These are phyloP conservation scores for Diaporthe ampelina DNA, from an alignment of 2,329 filamentous ascomycete species.

Conservation along the genomic window DNA sequence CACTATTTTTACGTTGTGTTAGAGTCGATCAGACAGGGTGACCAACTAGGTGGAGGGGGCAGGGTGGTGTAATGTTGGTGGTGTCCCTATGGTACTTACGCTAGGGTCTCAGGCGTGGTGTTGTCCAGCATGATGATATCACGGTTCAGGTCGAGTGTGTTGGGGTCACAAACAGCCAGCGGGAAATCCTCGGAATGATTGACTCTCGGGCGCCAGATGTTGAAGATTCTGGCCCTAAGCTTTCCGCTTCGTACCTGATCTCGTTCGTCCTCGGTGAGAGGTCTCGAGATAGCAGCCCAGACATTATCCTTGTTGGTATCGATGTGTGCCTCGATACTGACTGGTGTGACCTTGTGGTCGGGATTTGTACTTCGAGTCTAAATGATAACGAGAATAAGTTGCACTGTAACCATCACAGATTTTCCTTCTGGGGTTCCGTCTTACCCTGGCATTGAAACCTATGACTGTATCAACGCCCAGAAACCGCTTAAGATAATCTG, in stretches of 20 bases:
- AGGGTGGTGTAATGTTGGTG: neutral
- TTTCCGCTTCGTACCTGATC: slow-evolving; percentile 17
- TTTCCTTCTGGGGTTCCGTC: neutral
- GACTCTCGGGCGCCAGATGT: slow-evolving; percentile 33
- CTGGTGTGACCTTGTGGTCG: slow-evolving; percentile 20
- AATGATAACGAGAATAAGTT: neutral
- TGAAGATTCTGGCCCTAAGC: slow-evolving; percentile 32
- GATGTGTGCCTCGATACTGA: slow-evolving; percentile 30
- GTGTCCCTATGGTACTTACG: slow-evolving; percentile 1
- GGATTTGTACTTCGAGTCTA: slow-evolving; percentile 32
- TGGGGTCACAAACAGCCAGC: slow-evolving; percentile 30
- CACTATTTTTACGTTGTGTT: neutral
- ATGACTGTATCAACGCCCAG: slow-evolving; percentile 19
- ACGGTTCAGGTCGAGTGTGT: slow-evolving; percentile 8
- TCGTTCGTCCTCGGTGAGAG: slow-evolving; percentile 26
- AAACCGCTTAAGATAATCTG: slow-evolving; percentile 7
- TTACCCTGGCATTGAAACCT: slow-evolving; percentile 31
- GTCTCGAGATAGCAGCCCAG: slow-evolving; percentile 22
- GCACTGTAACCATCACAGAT: neutral
- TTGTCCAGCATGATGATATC: slow-evolving; percentile 31
- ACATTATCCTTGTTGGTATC: slow-evolving; percentile 32
- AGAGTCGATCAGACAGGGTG: neutral
- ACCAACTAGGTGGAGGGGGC: too few relatives aligned
- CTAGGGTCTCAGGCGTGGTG: slow-evolving; percentile 22
- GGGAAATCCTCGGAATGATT: slow-evolving; percentile 29